Evolutionary conservation across 106 monocot species (phyloP).

Genomic region (Dioscorea zingiberensis): DNA sequence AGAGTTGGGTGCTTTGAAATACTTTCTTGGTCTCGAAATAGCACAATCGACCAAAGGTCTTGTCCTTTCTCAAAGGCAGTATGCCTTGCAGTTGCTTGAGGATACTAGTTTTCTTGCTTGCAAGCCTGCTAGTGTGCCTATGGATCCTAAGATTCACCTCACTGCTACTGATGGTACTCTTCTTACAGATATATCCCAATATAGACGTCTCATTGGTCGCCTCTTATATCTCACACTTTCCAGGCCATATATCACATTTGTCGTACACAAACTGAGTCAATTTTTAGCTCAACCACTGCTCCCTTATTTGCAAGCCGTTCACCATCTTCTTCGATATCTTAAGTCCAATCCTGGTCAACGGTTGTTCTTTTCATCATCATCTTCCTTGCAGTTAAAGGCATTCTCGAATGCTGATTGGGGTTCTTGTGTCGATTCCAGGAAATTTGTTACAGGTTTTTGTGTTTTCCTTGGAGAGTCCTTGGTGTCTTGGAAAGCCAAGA

Average conservation of each 20-base stretch:
- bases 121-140: neutral
- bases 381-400: too few species aligned
- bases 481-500: constrained; percentile 3
- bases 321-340: too few species aligned
- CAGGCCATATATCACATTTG: neutral
- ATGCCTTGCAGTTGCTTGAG: neutral
- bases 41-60: neutral
- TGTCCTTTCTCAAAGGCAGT: neutral
- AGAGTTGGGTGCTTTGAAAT: neutral
- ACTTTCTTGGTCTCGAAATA: constrained; percentile 8
- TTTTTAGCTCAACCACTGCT: neutral
- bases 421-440: neutral
- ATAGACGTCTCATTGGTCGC: too few species aligned
- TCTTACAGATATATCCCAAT: neutral
- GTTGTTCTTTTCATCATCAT: too few species aligned
- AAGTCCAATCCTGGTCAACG: too few species aligned
- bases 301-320: neutral
- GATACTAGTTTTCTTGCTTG: neutral
- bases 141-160: neutral
- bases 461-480: too few species aligned
- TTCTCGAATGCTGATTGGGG: constrained; percentile 1
- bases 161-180: neutral
- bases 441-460: neutral
- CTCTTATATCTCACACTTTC: neutral
- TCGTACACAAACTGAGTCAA: neutral